A percentile compares a stretch with the other conserved stretches of the same genome.
phyloP scores from a whole-genome alignment of 495 filamentous ascomycete species.

The Xylona heveae region DNA sequence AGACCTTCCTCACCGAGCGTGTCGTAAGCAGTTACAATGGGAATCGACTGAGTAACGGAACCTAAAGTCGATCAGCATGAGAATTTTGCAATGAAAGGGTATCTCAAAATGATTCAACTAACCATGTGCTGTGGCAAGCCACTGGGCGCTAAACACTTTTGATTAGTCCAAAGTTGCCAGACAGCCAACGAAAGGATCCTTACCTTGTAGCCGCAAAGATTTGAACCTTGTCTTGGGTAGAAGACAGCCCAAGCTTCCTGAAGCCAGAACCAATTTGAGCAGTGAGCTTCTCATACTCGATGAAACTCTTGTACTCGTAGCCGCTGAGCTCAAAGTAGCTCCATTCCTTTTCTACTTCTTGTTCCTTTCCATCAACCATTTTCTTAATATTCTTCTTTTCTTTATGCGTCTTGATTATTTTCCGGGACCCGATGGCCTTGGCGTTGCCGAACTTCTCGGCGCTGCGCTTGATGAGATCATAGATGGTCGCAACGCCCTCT shows the following conservation, averaged over 20 bases:
- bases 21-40: constrained; percentile 95
- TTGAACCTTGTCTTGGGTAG: constrained; percentile 53
- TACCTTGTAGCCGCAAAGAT: constrained; percentile 76
- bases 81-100: too few relatives aligned
- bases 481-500: constrained; percentile 59
- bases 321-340: constrained; percentile 80
- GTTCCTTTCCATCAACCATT: constrained; percentile 72
- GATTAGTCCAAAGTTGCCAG: constrained; percentile 1
- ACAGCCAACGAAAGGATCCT: neutral
- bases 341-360: constrained; percentile 89
- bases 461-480: constrained; percentile 62
- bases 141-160: constrained; percentile 32
- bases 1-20: constrained; percentile 88
- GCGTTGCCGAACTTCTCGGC: constrained; percentile 72
- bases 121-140: constrained; percentile 58
- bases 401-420: constrained; percentile 62
- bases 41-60: constrained; percentile 74
- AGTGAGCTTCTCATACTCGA: constrained; percentile 63
- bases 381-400: constrained; percentile 98
- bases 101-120: constrained; percentile 5
- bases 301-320: constrained; percentile 73
- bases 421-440: constrained; percentile 63
- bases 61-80: constrained; percentile 9
- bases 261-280: constrained; percentile 57
- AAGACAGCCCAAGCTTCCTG: constrained; percentile 61